Percentiles rank a stretch among this genome's conserved stretches.
Conservation (phyloP, 164 flowering plant species). For the Macadamia integrifolia region DNA sequence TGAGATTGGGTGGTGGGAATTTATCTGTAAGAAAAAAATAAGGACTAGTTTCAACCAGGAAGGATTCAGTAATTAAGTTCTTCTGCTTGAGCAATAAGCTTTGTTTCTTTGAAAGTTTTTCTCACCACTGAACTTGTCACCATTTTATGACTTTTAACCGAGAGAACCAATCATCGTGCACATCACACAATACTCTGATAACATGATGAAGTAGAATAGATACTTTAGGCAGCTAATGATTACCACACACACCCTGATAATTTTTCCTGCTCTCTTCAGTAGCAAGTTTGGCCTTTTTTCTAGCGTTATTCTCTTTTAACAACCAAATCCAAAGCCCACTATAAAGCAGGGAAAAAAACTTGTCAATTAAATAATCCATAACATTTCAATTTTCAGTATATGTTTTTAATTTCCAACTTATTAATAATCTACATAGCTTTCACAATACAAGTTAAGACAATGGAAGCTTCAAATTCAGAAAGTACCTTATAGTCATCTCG, state of each 20-base stretch:
- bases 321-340: conserved; percentile 75
- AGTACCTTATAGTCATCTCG: conserved; percentile 68
- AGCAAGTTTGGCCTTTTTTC: conserved; percentile 90
- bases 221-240: conserved; percentile 4
- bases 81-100: no score
- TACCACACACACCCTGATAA: conserved; percentile 79
- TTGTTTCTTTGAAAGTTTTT: background rate
- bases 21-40: conserved; percentile 45
- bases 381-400: conserved; percentile 4
- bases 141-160: background rate
- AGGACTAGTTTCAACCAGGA: background rate
- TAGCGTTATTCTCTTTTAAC: conserved; percentile 66
- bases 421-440: background rate
- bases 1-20: background rate
- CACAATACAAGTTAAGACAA: background rate
- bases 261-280: conserved; percentile 76
- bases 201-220: background rate
- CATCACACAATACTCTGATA: no score
- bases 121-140: background rate
- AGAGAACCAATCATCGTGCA: no score
- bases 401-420: background rate
- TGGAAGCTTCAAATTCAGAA: background rate
- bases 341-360: conserved; percentile 3
- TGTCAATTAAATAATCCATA: background rate
- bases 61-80: background rate